phyloP scores from a whole-genome alignment of 768 basidiomycete genomes.

The Amanita exitialis region DNA sequence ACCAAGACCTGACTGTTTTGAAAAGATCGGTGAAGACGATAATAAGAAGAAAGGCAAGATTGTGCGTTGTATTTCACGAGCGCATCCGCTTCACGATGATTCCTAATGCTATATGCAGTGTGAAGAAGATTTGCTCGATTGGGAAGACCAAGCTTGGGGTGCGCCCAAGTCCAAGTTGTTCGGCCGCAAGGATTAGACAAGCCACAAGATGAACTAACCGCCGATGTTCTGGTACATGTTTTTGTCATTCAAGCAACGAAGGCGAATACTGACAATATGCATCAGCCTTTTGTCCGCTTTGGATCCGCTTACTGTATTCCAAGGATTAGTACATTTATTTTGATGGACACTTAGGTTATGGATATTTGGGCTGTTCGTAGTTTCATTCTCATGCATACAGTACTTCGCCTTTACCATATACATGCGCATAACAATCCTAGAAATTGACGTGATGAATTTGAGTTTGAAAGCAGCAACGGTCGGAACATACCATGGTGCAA shows the following conservation, averaged over 20 bases:
- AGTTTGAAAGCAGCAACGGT: background rate
- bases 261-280: background rate
- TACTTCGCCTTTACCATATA: background rate
- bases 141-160: background rate
- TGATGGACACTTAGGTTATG: background rate
- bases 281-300: background rate
- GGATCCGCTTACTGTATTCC: background rate
- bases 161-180: background rate
- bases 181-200: background rate
- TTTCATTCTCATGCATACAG: background rate
- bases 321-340: background rate
- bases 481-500: background rate
- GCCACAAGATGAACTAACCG: no score
- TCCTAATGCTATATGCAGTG: background rate
- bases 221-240: background rate
- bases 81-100: no score
- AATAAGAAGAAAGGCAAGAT: background rate
- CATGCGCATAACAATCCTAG: background rate
- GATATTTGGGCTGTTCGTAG: background rate
- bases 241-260: background rate
- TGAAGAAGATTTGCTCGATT: background rate
- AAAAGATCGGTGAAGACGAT: background rate
- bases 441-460: background rate
- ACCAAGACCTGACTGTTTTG: background rate
- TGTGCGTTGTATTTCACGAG: background rate